Evolutionary conservation across 2,329 filamentous ascomycete genomes (phyloP).

Genomic region (Xylariaceae sp.): DNA sequence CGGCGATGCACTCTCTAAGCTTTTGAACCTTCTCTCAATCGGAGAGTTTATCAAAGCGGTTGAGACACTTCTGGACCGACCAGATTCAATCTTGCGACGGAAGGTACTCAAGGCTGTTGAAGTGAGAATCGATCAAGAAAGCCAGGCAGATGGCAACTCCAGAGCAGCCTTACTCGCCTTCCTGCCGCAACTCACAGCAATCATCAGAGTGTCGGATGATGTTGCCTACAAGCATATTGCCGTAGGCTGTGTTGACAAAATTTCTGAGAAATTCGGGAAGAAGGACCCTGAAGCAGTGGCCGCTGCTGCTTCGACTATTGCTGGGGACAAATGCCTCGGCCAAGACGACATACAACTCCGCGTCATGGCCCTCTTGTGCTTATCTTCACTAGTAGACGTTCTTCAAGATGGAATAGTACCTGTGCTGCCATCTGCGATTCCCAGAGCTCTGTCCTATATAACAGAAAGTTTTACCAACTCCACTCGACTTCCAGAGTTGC

Average conservation of each 20-base stretch:
- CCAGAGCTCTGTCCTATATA: slow-evolving; percentile 75
- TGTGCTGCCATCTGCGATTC: slow-evolving; percentile 77
- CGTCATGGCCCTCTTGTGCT: slow-evolving; percentile 84
- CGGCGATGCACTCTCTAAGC: slow-evolving; percentile 75
- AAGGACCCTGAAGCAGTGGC: slow-evolving; percentile 81
- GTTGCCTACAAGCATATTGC: slow-evolving; percentile 82
- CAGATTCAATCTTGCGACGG: slow-evolving; percentile 76
- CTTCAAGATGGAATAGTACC: slow-evolving; percentile 86
- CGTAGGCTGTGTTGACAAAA: slow-evolving; percentile 88
- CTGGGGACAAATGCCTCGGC: slow-evolving; percentile 77
- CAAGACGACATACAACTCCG: slow-evolving; percentile 75
- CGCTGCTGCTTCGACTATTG: slow-evolving; percentile 77
- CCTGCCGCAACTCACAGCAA: slow-evolving; percentile 76
- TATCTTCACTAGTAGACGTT: slow-evolving; percentile 89
- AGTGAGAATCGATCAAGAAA: slow-evolving; percentile 76
- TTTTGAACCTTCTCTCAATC: slow-evolving; percentile 86
- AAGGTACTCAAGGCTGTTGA: slow-evolving; percentile 85
- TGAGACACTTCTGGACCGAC: slow-evolving; percentile 78
- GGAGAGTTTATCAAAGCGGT: slow-evolving; percentile 89
- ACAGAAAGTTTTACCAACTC: slow-evolving; percentile 63
- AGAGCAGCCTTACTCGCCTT: slow-evolving; percentile 78
- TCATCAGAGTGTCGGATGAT: slow-evolving; percentile 76
- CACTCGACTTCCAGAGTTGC: slow-evolving; percentile 67
- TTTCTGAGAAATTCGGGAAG: slow-evolving; percentile 94
- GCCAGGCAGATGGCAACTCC: slow-evolving; percentile 70